A percentile compares a stretch with the other conserved stretches of the same genome.
Conservation (phyloP, 306 rosid species). For the Acacia crassicarpa region DNA sequence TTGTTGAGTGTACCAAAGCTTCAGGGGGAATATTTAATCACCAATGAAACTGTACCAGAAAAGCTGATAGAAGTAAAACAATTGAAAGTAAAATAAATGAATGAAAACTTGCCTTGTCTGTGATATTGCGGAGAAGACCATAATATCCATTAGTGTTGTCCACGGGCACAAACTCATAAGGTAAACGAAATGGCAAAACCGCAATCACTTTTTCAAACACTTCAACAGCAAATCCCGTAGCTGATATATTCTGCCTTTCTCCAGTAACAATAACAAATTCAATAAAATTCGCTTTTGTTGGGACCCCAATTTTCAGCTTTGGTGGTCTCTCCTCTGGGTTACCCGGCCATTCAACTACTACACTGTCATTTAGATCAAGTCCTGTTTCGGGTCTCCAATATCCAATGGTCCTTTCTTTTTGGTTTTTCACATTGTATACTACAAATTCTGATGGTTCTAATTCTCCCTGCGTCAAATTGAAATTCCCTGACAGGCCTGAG, state of each 20-base stretch:
- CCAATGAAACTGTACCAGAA: neutral
- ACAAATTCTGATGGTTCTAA: slow-evolving; percentile 31
- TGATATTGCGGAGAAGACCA: neutral
- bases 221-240: neutral
- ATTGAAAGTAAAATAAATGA: neutral
- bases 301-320: neutral
- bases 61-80: neutral
- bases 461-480: slow-evolving; percentile 30
- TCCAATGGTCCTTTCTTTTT: slow-evolving; percentile 1
- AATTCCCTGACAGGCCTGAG: slow-evolving; percentile 28
- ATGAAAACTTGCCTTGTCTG: neutral
- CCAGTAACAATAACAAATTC: neutral
- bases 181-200: neutral
- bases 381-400: slow-evolving; percentile 28
- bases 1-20: neutral
- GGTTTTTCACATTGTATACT: slow-evolving; percentile 29
- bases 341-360: neutral
- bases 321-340: neutral
- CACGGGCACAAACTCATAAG: neutral
- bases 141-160: neutral
- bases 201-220: neutral
- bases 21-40: too few relatives aligned
- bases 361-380: neutral
- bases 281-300: neutral
- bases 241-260: too few relatives aligned